Evolutionary conservation across 495 filamentous ascomycete species (phyloP).

Genomic region (Glutinoglossum americanum): DNA sequence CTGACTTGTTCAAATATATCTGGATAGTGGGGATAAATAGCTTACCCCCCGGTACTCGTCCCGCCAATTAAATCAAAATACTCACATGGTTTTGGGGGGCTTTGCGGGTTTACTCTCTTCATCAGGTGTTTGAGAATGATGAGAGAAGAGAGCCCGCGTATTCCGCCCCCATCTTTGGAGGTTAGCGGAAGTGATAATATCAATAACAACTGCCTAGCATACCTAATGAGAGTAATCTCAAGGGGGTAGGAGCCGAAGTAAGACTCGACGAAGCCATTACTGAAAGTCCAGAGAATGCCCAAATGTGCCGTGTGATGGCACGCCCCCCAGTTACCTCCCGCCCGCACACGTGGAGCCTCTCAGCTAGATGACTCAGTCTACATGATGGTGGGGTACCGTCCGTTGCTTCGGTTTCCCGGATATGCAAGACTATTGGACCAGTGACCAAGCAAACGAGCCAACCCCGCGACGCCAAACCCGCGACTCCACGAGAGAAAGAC

Average conservation of each 20-base stretch:
- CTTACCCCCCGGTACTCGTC: constrained; percentile 20
- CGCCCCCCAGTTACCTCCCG: neutral
- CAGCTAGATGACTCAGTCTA: neutral
- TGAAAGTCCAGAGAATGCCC: neutral
- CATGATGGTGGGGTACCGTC: neutral
- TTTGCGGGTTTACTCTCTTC: constrained; percentile 33
- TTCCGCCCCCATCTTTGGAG: constrained; percentile 15
- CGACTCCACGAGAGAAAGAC: too few species aligned
- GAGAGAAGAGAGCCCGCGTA: constrained; percentile 12
- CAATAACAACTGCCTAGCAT: neutral
- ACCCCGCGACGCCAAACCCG: too few species aligned
- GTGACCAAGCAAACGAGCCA: too few species aligned
- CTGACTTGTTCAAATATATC: neutral
- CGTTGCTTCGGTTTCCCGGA: neutral
- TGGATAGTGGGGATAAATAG: neutral
- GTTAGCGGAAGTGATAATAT: neutral
- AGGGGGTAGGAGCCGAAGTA: neutral
- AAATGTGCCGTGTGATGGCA: neutral
- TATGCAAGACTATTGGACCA: too few species aligned
- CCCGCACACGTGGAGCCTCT: neutral
- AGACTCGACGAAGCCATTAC: neutral
- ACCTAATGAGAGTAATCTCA: neutral
- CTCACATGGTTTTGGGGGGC: constrained; percentile 26
- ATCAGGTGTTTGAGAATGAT: constrained; percentile 13
- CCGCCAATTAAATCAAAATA: constrained; percentile 22